These are phyloP conservation scores for Rhododendron henanense DNA, from an alignment of 148 eudicot genomes.

Conservation along the genomic window DNA sequence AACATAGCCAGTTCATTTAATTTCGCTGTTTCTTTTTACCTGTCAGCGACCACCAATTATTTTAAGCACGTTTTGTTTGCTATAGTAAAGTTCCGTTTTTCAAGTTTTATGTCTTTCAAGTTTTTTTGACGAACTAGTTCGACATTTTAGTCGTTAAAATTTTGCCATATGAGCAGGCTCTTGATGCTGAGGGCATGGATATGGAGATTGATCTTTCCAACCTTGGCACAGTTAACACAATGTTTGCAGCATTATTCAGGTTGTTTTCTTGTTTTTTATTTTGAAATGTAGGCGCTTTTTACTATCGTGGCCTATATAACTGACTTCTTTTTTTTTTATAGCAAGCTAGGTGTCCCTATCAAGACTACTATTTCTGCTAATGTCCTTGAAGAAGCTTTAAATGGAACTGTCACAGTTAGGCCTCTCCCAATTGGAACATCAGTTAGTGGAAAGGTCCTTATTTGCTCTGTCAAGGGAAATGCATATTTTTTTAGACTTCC, in stretches of 20 bases:
- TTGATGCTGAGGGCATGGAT: conserved; percentile 96
- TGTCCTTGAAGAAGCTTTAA: conserved; percentile 95
- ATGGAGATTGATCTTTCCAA: conserved; percentile 98
- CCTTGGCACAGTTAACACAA: conserved; percentile 96
- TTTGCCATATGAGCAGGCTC: conserved; percentile 42
- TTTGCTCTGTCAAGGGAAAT: conserved; percentile 6
- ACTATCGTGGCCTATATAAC: not conserved
- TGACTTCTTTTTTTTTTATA: conserved; percentile 19
- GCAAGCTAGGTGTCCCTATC: conserved; percentile 99
- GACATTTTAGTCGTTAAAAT: not conserved
- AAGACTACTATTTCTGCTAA: conserved; percentile 96
- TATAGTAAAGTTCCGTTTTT: not conserved
- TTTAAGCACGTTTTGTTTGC: not conserved
- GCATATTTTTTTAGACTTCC: not conserved
- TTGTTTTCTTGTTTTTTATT: conserved; percentile 14
- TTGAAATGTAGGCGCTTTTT: not conserved
- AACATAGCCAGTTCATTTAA: not conserved
- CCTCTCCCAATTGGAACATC: conserved; percentile 93
- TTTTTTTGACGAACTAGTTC: not conserved
- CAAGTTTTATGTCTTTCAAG: not conserved
- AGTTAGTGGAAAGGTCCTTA: conserved; percentile 87
- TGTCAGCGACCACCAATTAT: not conserved
- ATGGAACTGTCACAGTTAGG: conserved; percentile 84
- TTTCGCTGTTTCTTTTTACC: not conserved
- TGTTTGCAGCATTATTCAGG: conserved; percentile 99